A percentile compares a stretch with the other conserved stretches of the same genome.
These are phyloP conservation scores for Saitozyma podzolica DNA, from an alignment of 768 basidiomycete species.

Conservation along the genomic window DNA sequence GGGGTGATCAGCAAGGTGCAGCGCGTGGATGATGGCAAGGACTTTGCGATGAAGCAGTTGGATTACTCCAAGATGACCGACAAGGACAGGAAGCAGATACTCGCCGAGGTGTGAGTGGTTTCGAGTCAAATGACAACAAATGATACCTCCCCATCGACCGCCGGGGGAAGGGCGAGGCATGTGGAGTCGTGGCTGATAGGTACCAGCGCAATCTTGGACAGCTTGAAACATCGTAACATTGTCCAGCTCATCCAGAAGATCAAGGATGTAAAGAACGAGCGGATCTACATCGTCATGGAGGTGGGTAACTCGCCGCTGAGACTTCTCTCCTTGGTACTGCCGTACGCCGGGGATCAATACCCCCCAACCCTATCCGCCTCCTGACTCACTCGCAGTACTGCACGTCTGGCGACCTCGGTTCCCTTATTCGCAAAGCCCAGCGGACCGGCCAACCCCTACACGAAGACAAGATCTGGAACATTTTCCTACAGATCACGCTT, in stretches of 20 bases:
- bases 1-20: constrained; percentile 95
- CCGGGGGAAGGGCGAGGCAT: too few species aligned
- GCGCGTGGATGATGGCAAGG: constrained; percentile 73
- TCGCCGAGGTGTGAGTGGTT: constrained; percentile 89
- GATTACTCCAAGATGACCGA: constrained; percentile 97
- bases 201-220: constrained; percentile 83
- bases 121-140: not conserved
- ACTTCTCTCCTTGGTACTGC: not conserved
- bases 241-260: constrained; percentile 63
- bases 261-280: constrained; percentile 85
- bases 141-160: not conserved
- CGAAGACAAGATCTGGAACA: constrained; percentile 93
- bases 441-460: constrained; percentile 65
- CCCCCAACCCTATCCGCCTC: not conserved
- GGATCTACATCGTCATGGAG: constrained; percentile 98
- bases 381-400: constrained; percentile 63
- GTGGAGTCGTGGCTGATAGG: too few species aligned
- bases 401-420: constrained; percentile 89
- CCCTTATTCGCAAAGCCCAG: constrained; percentile 67
- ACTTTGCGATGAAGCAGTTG: constrained; percentile 87
- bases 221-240: constrained; percentile 91
- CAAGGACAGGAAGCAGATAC: constrained; percentile 92
- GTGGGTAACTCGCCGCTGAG: constrained; percentile 32
- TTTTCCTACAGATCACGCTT: constrained; percentile 87
- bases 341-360: not conserved